Evolutionary conservation across 1,284 basidiomycete genomes (phyloP).

Genomic region (Microbotryum violaceum): DNA sequence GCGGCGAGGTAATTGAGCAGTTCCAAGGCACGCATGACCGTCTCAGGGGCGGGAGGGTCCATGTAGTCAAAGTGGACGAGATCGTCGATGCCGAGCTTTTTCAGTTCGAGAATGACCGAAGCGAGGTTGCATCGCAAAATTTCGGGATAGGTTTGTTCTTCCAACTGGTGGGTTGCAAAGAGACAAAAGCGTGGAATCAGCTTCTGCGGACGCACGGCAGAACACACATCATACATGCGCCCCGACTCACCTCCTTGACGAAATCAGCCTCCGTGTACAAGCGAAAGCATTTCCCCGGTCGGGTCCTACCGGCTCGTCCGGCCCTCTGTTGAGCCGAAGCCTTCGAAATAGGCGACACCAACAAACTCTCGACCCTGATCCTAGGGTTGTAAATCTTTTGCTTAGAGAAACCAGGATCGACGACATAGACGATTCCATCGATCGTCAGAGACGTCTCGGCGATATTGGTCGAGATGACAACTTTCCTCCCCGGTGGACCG

Average conservation of each 20-base stretch:
- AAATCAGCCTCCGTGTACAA: slow-evolving; percentile 97
- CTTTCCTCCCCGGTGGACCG: slow-evolving; percentile 81
- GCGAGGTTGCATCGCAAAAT: slow-evolving; percentile 87
- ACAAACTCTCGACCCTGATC: slow-evolving; percentile 87
- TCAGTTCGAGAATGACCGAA: slow-evolving; percentile 87
- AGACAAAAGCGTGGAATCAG: background rate
- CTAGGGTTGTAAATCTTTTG: slow-evolving; percentile 96
- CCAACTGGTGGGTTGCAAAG: slow-evolving; percentile 48
- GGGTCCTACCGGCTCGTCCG: slow-evolving; percentile 89
- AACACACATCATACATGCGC: background rate
- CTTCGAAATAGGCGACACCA: slow-evolving; percentile 93
- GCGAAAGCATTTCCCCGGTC: slow-evolving; percentile 95
- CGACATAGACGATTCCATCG: slow-evolving; percentile 97
- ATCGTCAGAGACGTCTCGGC: slow-evolving; percentile 97
- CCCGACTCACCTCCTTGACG: slow-evolving; percentile 55
- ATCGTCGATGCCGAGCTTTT: slow-evolving; percentile 69
- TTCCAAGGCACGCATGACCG: slow-evolving; percentile 94
- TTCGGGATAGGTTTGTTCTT: slow-evolving; percentile 95
- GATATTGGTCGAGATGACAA: slow-evolving; percentile 94
- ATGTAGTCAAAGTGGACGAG: slow-evolving; percentile 83
- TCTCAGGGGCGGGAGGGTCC: slow-evolving; percentile 94
- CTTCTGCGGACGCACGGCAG: too few species aligned
- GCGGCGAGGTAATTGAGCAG: slow-evolving; percentile 87
- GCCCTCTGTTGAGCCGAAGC: slow-evolving; percentile 93
- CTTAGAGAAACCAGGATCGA: slow-evolving; percentile 95